A percentile compares a stretch with the other conserved stretches of the same genome.
Conservation (phyloP, 768 basidiomycete genomes). For the Mycena venus region DNA sequence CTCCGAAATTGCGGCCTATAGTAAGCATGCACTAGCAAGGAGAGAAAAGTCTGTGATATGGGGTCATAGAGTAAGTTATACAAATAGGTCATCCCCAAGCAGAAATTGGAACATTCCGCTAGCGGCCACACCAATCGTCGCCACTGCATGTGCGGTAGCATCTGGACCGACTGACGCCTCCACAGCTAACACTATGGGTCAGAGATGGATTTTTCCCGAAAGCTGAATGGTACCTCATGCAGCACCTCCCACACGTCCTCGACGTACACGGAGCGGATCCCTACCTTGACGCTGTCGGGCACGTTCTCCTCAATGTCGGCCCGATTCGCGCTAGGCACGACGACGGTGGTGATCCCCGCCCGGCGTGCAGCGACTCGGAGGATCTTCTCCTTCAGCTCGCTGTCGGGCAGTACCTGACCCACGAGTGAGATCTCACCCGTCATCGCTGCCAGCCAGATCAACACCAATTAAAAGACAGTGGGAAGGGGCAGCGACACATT, state of each 20-base stretch:
- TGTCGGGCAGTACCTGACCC: constrained; percentile 95
- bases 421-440: constrained; percentile 98
- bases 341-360: constrained; percentile 93
- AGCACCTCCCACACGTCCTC: too few relatives aligned
- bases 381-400: constrained; percentile 96
- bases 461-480: background rate
- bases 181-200: background rate
- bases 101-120: constrained; percentile 52
- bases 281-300: too few relatives aligned
- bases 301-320: constrained; percentile 98
- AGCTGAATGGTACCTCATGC: constrained; percentile 63
- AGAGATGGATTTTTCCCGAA: background rate
- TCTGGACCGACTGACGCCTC: constrained; percentile 44
- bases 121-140: constrained; percentile 55
- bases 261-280: too few relatives aligned
- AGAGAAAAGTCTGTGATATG: background rate
- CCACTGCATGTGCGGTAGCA: constrained; percentile 50
- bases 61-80: background rate
- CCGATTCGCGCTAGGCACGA: constrained; percentile 89
- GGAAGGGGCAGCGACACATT: constrained; percentile 45
- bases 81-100: background rate
- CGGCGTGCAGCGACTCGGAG: constrained; percentile 97
- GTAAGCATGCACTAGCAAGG: background rate
- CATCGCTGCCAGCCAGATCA: constrained; percentile 74
- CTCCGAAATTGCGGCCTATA: background rate